Percentiles rank a stretch among this genome's conserved stretches.
Evolutionary conservation across 345 rosid species (phyloP).

Genomic region (Salix purpurea): DNA sequence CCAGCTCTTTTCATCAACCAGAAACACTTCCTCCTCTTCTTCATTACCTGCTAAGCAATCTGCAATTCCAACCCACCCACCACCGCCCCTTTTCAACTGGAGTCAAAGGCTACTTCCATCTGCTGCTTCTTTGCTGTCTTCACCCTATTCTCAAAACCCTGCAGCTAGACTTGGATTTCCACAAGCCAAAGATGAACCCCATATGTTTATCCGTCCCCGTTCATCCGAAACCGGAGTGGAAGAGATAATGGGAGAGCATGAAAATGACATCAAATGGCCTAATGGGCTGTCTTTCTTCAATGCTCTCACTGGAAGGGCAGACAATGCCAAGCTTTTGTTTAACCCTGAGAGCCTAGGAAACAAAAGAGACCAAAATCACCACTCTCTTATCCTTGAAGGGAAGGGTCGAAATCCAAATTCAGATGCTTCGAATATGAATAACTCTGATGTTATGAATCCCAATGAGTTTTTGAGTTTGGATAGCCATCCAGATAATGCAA

Average conservation of each 20-base stretch:
- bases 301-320: slow-evolving; percentile 69
- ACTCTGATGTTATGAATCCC: slow-evolving; percentile 32
- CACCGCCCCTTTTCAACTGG: slow-evolving; percentile 63
- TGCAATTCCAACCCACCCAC: slow-evolving; percentile 51
- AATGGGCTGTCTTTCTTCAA: slow-evolving; percentile 72
- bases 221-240: slow-evolving; percentile 44
- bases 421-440: slow-evolving; percentile 34
- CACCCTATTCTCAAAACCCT: slow-evolving; percentile 60
- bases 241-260: slow-evolving; percentile 60
- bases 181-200: slow-evolving; percentile 59
- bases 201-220: slow-evolving; percentile 67
- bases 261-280: slow-evolving; percentile 90
- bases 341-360: slow-evolving; percentile 52
- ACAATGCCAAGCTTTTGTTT: slow-evolving; percentile 70
- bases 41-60: slow-evolving; percentile 51
- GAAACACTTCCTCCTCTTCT: slow-evolving; percentile 50
- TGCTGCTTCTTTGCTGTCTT: slow-evolving; percentile 47
- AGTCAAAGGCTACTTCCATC: slow-evolving; percentile 52
- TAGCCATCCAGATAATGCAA: slow-evolving; percentile 42
- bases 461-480: slow-evolving; percentile 75
- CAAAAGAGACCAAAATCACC: slow-evolving; percentile 38
- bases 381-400: slow-evolving; percentile 27
- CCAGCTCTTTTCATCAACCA: slow-evolving; percentile 73
- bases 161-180: slow-evolving; percentile 45
- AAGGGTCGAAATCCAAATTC: slow-evolving; percentile 44